Evolutionary conservation across 305 asterid genomes (phyloP), one percentile per base, ranked within the genome.

Genomic region (Rubia occidens): DNA sequence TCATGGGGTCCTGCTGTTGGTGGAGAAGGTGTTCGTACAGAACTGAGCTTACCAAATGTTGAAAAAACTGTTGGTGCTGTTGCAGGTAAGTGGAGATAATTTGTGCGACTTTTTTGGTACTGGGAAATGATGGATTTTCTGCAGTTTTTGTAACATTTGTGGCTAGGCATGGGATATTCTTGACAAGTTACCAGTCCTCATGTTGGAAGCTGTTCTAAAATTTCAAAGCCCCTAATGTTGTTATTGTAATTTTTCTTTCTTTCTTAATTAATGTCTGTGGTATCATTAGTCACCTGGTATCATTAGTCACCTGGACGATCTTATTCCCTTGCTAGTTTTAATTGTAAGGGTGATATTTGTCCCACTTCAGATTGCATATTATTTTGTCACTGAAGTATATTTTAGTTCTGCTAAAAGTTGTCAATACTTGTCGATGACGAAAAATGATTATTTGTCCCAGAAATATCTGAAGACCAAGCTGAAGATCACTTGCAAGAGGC

Each of bases 1-100:
- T 80, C 95, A 15, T 95, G 99, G 97, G 99, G 99, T 44, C 96
- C 99, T 81, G 90, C 96, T 39, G 99, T 95, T 6, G 99, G 97
- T 63, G 97, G 99, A 77, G 97, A 94, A 87, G 99, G 99, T 74
- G 99, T 95, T 39, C 96, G 99, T 60, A 91, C 96, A 49, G 96
- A 86, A 79, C 85, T 88, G 74, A 91, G 95, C 81, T 83, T 95
- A 71, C 99, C 99, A 71, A 88, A 85, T 80, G 95, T 95, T 73
- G 96, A 85, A 77, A 95, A 84, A 83, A 91, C 97, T 64, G 88
- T 95, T 64, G 97, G 97, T 60, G 95, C 97, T 67, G 94, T 89
- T 83, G 75, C 86, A 83, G 99, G 99, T 91, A 86, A 60, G 70
- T 72, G 64, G 43, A 55, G 76, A 60, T 60, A 32, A 51, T 49